Conservation (phyloP, 2,329 filamentous ascomycete genomes). For the Zymoseptoria brevis region DNA sequence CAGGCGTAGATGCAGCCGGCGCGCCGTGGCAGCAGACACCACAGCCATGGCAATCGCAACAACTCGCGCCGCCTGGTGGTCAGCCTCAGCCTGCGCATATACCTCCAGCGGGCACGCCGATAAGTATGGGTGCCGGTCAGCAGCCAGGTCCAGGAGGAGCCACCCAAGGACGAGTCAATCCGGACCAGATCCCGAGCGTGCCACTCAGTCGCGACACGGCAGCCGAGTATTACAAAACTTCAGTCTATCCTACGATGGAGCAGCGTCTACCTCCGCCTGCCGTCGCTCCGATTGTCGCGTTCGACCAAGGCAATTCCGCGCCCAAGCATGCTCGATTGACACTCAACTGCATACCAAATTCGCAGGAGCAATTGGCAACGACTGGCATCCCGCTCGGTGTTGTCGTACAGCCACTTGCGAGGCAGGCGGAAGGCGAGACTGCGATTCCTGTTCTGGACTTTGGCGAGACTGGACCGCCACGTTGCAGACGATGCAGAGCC, state of each 20-base stretch:
- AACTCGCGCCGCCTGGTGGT: slow-evolving; percentile 11
- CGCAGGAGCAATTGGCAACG: slow-evolving; percentile 66
- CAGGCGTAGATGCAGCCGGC: slow-evolving; percentile 15
- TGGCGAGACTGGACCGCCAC: slow-evolving; percentile 79
- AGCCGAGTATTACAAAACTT: slow-evolving; percentile 74
- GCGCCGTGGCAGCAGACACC: slow-evolving; percentile 31
- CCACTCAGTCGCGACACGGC: slow-evolving; percentile 74
- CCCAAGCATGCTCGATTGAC: slow-evolving; percentile 89
- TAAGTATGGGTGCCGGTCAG: slow-evolving; percentile 23
- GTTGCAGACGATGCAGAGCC: slow-evolving; percentile 84
- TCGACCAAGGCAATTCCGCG: slow-evolving; percentile 92
- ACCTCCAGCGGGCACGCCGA: slow-evolving; percentile 21
- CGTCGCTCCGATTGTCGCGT: slow-evolving; percentile 81
- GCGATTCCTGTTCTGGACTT: slow-evolving; percentile 91
- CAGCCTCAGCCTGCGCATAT: slow-evolving; percentile 13
- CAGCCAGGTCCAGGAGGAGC: slow-evolving; percentile 17
- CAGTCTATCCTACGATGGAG: slow-evolving; percentile 93
- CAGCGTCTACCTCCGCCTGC: slow-evolving; percentile 85
- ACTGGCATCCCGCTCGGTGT: slow-evolving; percentile 83
- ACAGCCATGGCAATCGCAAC: slow-evolving; percentile 30
- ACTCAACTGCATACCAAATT: slow-evolving; percentile 84
- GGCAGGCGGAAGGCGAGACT: slow-evolving; percentile 73
- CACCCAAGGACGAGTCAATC: slow-evolving; percentile 69
- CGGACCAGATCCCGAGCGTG: slow-evolving; percentile 88
- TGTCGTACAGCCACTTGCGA: slow-evolving; percentile 78